Evolutionary conservation across 495 filamentous ascomycete genomes (phyloP).

Genomic region (Penicillium cataractarum): DNA sequence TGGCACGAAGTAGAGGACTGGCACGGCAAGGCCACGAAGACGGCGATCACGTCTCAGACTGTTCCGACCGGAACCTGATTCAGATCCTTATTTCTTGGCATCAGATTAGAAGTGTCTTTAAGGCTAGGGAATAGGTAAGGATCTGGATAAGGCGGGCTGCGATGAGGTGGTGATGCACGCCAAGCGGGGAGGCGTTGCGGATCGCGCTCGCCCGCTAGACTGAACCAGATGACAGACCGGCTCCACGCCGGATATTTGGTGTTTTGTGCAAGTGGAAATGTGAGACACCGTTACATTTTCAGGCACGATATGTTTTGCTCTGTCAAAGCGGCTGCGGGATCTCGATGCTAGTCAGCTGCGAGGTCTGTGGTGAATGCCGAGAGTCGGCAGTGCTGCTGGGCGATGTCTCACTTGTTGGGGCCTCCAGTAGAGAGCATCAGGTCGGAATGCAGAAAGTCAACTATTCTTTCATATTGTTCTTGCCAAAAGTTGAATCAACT

Average conservation of each 20-base stretch:
- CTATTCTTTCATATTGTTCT: not conserved
- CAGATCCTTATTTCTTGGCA: not conserved
- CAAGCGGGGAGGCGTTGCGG: constrained; percentile 9
- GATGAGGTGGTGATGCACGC: constrained; percentile 8
- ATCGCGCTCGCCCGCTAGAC: not conserved
- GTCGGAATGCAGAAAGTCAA: not conserved
- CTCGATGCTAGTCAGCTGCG: not conserved
- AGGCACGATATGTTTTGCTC: constrained; percentile 11
- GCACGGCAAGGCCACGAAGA: not conserved
- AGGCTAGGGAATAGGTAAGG: no score
- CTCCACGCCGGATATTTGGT: not conserved
- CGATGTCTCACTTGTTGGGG: constrained; percentile 13
- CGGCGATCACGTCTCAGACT: constrained; percentile 5
- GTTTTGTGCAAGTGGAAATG: constrained; percentile 4
- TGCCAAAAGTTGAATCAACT: no score
- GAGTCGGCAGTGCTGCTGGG: not conserved
- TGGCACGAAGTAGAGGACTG: not conserved
- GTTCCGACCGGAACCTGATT: constrained; percentile 4
- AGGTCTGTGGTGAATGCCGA: not conserved
- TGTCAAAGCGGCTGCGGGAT: constrained; percentile 7
- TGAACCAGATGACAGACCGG: not conserved
- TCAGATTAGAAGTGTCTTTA: not conserved
- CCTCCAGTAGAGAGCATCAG: not conserved
- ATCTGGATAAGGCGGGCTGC: not conserved
- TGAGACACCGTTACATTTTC: constrained; percentile 36